Percentiles rank a stretch among this genome's conserved stretches.
phyloP scores from a whole-genome alignment of 768 basidiomycete species.

The Pleurotus platypus region DNA sequence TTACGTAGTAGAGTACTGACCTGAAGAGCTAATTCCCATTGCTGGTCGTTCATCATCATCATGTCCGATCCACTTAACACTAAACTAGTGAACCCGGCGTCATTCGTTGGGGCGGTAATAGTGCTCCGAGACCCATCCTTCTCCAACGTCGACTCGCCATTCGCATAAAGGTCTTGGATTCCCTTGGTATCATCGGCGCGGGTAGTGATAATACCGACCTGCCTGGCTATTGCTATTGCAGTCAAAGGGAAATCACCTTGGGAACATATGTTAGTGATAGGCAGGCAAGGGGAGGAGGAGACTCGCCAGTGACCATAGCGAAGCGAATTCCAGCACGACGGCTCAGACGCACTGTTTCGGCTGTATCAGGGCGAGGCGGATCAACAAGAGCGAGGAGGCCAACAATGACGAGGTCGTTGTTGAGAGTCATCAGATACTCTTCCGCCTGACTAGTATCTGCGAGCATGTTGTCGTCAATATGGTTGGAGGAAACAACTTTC shows the following conservation, averaged over 20 bases:
- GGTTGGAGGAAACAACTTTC: constrained; percentile 29
- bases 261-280: background rate
- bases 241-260: constrained; percentile 55
- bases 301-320: constrained; percentile 55
- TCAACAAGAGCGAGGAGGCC: constrained; percentile 62
- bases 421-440: constrained; percentile 37
- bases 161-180: constrained; percentile 30
- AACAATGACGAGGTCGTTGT: constrained; percentile 46
- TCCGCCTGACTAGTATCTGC: constrained; percentile 34
- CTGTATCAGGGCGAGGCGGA: constrained; percentile 53
- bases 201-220: constrained; percentile 54
- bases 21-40: constrained; percentile 24
- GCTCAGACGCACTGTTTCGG: constrained; percentile 45
- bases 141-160: constrained; percentile 13
- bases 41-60: constrained; percentile 26
- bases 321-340: constrained; percentile 59
- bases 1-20: constrained; percentile 5
- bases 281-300: background rate
- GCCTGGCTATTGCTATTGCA: constrained; percentile 58
- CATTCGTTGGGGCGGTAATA: background rate
- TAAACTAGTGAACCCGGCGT: constrained; percentile 26
- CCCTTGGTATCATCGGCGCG: constrained; percentile 28
- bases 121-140: constrained; percentile 22
- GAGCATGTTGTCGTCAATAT: constrained; percentile 23
- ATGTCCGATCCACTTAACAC: constrained; percentile 41